Evolutionary conservation across 805 yeast genomes (phyloP).

Genomic region (Naumovozyma baii): DNA sequence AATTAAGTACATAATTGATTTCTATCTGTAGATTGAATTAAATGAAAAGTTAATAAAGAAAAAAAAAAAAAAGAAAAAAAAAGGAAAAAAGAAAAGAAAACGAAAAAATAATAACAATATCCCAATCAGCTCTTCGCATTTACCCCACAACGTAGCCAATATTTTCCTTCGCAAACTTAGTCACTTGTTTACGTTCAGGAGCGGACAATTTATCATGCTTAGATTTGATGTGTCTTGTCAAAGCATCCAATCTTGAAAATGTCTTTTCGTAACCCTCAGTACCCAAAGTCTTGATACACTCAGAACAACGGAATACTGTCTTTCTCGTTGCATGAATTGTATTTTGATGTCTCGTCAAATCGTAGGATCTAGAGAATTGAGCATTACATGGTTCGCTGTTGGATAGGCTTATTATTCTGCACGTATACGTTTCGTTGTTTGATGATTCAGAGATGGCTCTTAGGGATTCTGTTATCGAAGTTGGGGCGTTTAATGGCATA

Average conservation of each 20-base stretch:
- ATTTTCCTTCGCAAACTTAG: constrained; percentile 66
- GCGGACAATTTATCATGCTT: constrained; percentile 56
- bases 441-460: neutral
- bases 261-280: constrained; percentile 51
- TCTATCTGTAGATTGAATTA: too few species aligned
- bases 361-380: constrained; percentile 86
- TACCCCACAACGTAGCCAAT: constrained; percentile 42
- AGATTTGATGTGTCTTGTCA: constrained; percentile 85
- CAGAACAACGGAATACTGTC: constrained; percentile 74
- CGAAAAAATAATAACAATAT: neutral
- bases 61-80: too few species aligned
- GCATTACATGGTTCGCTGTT: constrained; percentile 27
- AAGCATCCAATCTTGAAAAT: constrained; percentile 88
- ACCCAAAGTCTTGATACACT: constrained; percentile 49
- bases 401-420: constrained; percentile 16
- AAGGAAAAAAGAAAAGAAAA: neutral
- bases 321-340: constrained; percentile 88
- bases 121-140: too few species aligned
- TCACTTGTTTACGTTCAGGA: constrained; percentile 57
- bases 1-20: too few species aligned
- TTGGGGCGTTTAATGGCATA: neutral
- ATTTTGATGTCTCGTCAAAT: constrained; percentile 88
- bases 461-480: neutral
- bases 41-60: too few species aligned
- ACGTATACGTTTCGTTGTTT: constrained; percentile 8